Percentiles rank a stretch among this genome's conserved stretches.
Conservation (phyloP, 257 asterid species). For the Primulina huaijiensis region DNA sequence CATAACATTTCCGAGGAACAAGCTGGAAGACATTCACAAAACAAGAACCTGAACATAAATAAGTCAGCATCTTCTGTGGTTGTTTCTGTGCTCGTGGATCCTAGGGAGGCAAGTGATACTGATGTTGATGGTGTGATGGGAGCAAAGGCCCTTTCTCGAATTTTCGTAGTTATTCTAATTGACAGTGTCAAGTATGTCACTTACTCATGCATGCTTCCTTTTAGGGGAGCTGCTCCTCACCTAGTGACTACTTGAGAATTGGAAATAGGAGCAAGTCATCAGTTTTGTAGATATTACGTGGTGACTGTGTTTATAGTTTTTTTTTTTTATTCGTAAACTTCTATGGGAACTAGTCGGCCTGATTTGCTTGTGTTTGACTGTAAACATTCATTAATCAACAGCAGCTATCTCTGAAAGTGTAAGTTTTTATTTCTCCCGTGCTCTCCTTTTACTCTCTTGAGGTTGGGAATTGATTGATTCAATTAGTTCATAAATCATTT, state of each 20-base stretch:
- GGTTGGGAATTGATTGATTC: neutral
- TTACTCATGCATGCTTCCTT: slow-evolving; percentile 77
- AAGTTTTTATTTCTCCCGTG: neutral
- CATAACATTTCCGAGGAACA: slow-evolving; percentile 52
- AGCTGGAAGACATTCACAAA: slow-evolving; percentile 33
- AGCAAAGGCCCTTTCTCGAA: slow-evolving; percentile 55
- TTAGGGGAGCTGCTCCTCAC: slow-evolving; percentile 55
- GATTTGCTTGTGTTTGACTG: neutral
- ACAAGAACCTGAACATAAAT: slow-evolving; percentile 43
- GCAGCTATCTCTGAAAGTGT: too few species aligned
- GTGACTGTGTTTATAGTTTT: neutral
- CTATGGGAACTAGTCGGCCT: neutral
- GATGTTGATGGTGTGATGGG: slow-evolving; percentile 63
- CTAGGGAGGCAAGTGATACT: slow-evolving; percentile 62
- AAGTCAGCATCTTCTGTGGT: slow-evolving; percentile 63
- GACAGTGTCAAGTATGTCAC: slow-evolving; percentile 87
- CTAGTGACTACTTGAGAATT: slow-evolving; percentile 43
- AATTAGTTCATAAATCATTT: neutral
- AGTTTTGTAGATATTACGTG: slow-evolving; percentile 36
- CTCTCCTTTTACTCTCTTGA: neutral
- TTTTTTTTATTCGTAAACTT: too few species aligned
- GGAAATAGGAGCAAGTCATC: neutral
- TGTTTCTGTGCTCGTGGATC: slow-evolving; percentile 84
- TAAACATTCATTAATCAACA: neutral
- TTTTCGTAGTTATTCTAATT: slow-evolving; percentile 68